phyloP scores from a whole-genome alignment of 352 stramenopile genomes.

The Pythium folliculosum region DNA sequence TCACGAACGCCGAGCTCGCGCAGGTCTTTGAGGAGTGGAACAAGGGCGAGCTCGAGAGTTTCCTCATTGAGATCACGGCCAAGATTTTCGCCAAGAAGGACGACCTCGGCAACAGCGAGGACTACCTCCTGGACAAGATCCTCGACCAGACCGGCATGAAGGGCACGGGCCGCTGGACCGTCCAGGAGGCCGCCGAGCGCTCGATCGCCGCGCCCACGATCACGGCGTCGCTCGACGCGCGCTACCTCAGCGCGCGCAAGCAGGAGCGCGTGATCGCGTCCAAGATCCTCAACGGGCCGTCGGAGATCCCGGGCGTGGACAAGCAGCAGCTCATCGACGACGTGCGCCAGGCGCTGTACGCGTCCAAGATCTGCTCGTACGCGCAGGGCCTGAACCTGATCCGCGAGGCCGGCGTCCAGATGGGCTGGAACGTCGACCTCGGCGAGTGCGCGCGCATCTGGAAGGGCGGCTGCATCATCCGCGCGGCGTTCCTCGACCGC shows the following conservation, averaged over 20 bases:
- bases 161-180: conserved; percentile 96
- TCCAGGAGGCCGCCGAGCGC: conserved; percentile 95
- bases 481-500: conserved; percentile 95
- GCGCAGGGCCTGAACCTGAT: conserved; percentile 97
- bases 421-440: conserved; percentile 97
- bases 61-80: conserved; percentile 99
- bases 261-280: conserved; percentile 94
- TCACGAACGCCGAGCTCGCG: conserved; percentile 91
- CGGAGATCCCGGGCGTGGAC: conserved; percentile 91
- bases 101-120: conserved; percentile 82
- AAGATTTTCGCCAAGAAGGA: conserved; percentile 98
- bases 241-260: conserved; percentile 97
- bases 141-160: conserved; percentile 99
- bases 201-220: conserved; percentile 97
- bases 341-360: conserved; percentile 96
- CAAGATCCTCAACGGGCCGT: conserved; percentile 93
- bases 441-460: conserved; percentile 98
- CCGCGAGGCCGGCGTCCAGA: conserved; percentile 91
- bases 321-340: conserved; percentile 97
- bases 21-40: conserved; percentile 98
- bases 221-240: conserved; percentile 94
- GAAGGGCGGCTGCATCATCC: conserved; percentile 99
- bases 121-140: conserved; percentile 95
- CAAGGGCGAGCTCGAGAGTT: conserved; percentile 94
- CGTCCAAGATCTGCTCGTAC: conserved; percentile 99